Percentiles rank a stretch among this genome's conserved stretches.
phyloP scores from a whole-genome alignment of 1,139 yeast species.

The Blastobotrys raffinosifermentans region DNA sequence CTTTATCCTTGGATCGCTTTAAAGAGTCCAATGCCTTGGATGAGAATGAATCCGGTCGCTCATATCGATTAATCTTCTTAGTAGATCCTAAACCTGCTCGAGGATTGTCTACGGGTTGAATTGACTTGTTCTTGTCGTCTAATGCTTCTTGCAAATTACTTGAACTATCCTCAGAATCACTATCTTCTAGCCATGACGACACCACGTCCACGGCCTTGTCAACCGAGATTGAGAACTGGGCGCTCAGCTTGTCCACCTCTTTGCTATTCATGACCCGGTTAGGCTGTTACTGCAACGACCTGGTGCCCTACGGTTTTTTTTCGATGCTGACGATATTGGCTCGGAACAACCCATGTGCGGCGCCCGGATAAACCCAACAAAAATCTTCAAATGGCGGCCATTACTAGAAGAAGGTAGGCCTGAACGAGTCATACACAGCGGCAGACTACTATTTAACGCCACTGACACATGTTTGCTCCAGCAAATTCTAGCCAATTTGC shows the following conservation, averaged over 20 bases:
- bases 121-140: slow-evolving; percentile 8
- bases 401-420: not conserved
- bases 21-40: slow-evolving; percentile 9
- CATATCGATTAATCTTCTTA: not conserved
- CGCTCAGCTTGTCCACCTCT: slow-evolving; percentile 24
- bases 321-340: not conserved
- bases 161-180: slow-evolving; percentile 8
- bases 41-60: slow-evolving; percentile 6
- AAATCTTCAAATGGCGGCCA: not conserved
- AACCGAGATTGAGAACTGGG: slow-evolving; percentile 27
- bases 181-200: slow-evolving; percentile 24
- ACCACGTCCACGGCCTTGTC: slow-evolving; percentile 23
- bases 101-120: slow-evolving; percentile 14
- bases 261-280: slow-evolving; percentile 15
- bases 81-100: slow-evolving; percentile 21
- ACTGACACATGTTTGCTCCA: too few species aligned
- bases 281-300: not conserved
- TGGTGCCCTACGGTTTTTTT: not conserved
- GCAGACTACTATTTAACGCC: too few species aligned
- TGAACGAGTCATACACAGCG: too few species aligned
- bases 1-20: not conserved
- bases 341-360: not conserved
- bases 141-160: slow-evolving; percentile 2
- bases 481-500: too few species aligned
- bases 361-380: slow-evolving; percentile 1